These are phyloP conservation scores for Periglandula ipomoeae DNA, from an alignment of 2,329 filamentous ascomycete species.

Conservation along the genomic window DNA sequence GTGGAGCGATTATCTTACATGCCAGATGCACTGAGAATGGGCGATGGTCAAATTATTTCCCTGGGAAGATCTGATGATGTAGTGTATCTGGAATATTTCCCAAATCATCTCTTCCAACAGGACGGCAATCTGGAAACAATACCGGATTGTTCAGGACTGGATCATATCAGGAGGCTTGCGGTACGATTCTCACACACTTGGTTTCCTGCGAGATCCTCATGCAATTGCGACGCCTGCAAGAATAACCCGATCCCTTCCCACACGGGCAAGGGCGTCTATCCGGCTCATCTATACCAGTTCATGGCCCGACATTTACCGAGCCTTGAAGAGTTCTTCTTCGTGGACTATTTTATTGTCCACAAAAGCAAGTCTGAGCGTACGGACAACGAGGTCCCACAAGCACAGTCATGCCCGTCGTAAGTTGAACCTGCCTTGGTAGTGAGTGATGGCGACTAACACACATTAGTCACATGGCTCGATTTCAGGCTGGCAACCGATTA, in stretches of 20 bases:
- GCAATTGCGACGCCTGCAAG: slow-evolving; percentile 25
- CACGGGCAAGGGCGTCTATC: slow-evolving; percentile 21
- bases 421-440: neutral
- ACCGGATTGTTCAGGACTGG: slow-evolving; percentile 20
- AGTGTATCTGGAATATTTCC: slow-evolving; percentile 26
- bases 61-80: slow-evolving; percentile 21
- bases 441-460: neutral
- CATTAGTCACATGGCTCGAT: slow-evolving; percentile 2
- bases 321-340: slow-evolving; percentile 34
- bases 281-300: slow-evolving; percentile 35
- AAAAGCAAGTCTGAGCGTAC: slow-evolving; percentile 10
- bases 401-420: neutral
- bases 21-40: slow-evolving; percentile 16
- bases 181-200: slow-evolving; percentile 34
- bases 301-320: slow-evolving; percentile 31
- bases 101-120: slow-evolving; percentile 17
- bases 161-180: slow-evolving; percentile 28
- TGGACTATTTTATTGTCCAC: slow-evolving; percentile 33
- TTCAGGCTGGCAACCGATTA: slow-evolving; percentile 9
- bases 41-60: slow-evolving; percentile 19
- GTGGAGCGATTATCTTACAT: slow-evolving; percentile 14
- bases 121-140: slow-evolving; percentile 17
- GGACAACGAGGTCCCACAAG: neutral
- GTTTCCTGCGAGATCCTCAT: slow-evolving; percentile 20
- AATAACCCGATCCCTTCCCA: slow-evolving; percentile 18